Evolutionary conservation across 192 early-diverging fungal genomes (phyloP).

Genomic region (Anaeromyces robustus): DNA sequence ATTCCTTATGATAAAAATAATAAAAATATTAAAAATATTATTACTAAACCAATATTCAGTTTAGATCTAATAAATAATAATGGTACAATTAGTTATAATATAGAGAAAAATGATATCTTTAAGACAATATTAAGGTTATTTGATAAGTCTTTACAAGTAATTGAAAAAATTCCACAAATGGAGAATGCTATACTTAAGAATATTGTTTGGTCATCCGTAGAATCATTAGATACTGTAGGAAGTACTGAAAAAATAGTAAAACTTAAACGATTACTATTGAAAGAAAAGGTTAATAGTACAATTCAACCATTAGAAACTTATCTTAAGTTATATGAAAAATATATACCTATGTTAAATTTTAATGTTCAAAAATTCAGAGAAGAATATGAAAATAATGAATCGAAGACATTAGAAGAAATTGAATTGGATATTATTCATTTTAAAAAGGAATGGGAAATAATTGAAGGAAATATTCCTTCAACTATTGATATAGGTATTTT

Average conservation of each 20-base stretch:
- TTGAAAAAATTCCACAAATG: not conserved
- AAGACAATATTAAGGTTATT: not conserved
- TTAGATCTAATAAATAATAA: constrained; percentile 5
- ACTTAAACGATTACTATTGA: constrained; percentile 18
- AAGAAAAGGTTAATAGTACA: constrained; percentile 14
- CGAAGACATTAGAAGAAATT: constrained; percentile 30
- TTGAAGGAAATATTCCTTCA: constrained; percentile 40
- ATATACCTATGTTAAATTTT: constrained; percentile 23
- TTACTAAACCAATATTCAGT: not conserved
- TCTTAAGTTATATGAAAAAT: constrained; percentile 25
- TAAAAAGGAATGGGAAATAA: constrained; percentile 32
- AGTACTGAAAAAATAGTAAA: constrained; percentile 7
- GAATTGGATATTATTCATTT: constrained; percentile 28
- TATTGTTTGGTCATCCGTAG: not conserved
- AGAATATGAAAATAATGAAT: not conserved
- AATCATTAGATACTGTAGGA: constrained; percentile 5
- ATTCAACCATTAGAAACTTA: constrained; percentile 25
- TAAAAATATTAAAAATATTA: not conserved
- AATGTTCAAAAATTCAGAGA: constrained; percentile 27
- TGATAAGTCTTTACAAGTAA: not conserved
- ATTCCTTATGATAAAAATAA: not conserved
- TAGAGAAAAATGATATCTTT: not conserved
- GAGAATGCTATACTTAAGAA: not conserved
- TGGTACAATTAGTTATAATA: not conserved
- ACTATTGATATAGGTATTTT: constrained; percentile 35